Percentiles rank a stretch among this genome's conserved stretches.
These are phyloP conservation scores for Saccharomycopsis hybrid DNA, from an alignment of 1,139 yeast species.

Conservation along the genomic window DNA sequence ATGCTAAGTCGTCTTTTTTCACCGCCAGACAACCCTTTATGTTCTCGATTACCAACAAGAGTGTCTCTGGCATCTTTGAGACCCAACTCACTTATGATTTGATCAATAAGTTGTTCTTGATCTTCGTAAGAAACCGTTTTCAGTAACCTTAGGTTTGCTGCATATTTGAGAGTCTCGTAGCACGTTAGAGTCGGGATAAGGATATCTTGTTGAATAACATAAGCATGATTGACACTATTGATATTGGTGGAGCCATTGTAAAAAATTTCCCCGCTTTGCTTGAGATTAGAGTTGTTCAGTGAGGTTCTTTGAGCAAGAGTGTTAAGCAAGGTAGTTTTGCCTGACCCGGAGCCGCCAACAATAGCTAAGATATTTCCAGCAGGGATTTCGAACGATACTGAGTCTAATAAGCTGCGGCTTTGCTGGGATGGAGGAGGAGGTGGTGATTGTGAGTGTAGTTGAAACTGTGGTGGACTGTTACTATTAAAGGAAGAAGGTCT, in stretches of 20 bases:
- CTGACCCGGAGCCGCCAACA: conserved; percentile 83
- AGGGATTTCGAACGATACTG: conserved; percentile 50
- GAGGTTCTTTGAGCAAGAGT: conserved; percentile 56
- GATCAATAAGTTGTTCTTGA: conserved; percentile 46
- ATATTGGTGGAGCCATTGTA: conserved; percentile 29
- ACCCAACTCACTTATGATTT: conserved; percentile 54
- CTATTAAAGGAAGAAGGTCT: no score
- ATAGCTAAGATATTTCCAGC: conserved; percentile 56
- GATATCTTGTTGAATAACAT: conserved; percentile 72
- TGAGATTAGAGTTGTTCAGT: conserved; percentile 5
- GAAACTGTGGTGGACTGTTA: no score
- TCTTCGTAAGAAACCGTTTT: conserved; percentile 35
- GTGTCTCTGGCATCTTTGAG: conserved; percentile 56
- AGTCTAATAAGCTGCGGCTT: no score
- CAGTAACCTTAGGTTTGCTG: conserved; percentile 63
- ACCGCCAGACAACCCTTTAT: conserved; percentile 69
- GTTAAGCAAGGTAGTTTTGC: conserved; percentile 76
- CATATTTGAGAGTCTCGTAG: conserved; percentile 59
- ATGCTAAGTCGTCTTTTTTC: conserved; percentile 74
- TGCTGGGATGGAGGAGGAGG: no score
- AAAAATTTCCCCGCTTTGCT: conserved; percentile 12
- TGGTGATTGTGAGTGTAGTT: no score
- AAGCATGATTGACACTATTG: conserved; percentile 45
- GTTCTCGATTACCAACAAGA: conserved; percentile 44
- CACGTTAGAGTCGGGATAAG: conserved; percentile 67